Evolutionary conservation across 1,284 basidiomycete species (phyloP).

Genomic region (Ustilago crameri): DNA sequence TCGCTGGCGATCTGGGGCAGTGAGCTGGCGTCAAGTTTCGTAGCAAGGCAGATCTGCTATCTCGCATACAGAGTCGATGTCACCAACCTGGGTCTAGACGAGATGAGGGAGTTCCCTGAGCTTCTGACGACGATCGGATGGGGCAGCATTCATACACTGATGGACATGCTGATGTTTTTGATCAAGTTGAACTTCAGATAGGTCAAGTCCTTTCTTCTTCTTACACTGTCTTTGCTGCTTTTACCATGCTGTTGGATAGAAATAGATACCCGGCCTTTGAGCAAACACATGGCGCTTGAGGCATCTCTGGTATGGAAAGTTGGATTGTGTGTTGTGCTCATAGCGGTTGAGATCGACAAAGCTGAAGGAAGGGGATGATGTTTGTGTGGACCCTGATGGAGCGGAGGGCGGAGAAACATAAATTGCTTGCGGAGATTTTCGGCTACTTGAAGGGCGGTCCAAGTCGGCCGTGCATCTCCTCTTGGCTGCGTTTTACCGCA

Average conservation of each 20-base stretch:
- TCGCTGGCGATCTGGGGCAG: conserved; percentile 72
- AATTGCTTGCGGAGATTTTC: no score
- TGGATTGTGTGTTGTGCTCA: no score
- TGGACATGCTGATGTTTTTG: conserved; percentile 73
- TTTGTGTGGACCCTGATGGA: not conserved
- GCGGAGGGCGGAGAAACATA: no score
- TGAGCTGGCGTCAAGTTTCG: conserved; percentile 71
- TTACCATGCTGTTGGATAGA: conserved; percentile 3
- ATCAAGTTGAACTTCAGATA: conserved; percentile 60
- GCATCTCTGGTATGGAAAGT: no score
- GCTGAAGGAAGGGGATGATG: not conserved
- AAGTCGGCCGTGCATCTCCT: no score
- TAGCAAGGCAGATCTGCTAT: conserved; percentile 70
- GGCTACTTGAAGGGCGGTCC: no score
- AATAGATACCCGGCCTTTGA: conserved; percentile 6
- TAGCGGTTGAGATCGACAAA: no score
- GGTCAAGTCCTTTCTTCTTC: not conserved
- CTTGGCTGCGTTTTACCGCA: no score
- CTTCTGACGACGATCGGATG: conserved; percentile 69
- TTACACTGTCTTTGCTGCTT: not conserved
- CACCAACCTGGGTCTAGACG: conserved; percentile 71
- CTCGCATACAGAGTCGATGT: conserved; percentile 71
- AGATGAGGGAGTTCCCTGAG: conserved; percentile 72
- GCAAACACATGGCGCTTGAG: not conserved
- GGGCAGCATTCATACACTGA: conserved; percentile 72